Evolutionary conservation across 1,139 yeast genomes (phyloP).

Genomic region (Oligophagozyma castellii): DNA sequence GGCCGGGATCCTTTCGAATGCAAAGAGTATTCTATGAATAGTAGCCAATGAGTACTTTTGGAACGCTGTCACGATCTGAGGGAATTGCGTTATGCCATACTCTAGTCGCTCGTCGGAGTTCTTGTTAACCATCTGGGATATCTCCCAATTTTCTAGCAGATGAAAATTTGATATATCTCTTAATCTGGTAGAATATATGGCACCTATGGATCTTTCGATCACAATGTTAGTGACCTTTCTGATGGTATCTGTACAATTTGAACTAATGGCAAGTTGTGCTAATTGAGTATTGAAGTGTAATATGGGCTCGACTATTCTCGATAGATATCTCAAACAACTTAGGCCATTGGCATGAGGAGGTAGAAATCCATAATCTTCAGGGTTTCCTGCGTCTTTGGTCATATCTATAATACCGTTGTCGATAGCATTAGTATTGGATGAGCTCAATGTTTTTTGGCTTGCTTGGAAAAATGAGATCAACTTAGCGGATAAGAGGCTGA

Average conservation of each 20-base stretch:
- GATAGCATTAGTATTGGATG: slow-evolving; percentile 1
- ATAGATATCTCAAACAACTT: slow-evolving; percentile 37
- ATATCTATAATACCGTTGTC: slow-evolving; percentile 6
- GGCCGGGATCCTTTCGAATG: slow-evolving; percentile 27
- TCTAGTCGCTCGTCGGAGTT: slow-evolving; percentile 11
- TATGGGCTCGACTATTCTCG: slow-evolving; percentile 29
- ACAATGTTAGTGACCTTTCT: slow-evolving; percentile 27
- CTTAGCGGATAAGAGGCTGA: slow-evolving; percentile 25
- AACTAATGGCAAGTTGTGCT: slow-evolving; percentile 31
- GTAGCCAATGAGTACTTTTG: slow-evolving; percentile 29
- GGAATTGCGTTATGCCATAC: slow-evolving; percentile 36
- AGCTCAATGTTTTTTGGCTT: slow-evolving; percentile 20
- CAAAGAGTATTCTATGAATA: slow-evolving; percentile 23
- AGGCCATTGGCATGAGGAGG: slow-evolving; percentile 51
- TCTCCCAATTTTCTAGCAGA: slow-evolving; percentile 32
- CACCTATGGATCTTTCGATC: slow-evolving; percentile 32
- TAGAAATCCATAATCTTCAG: slow-evolving; percentile 36
- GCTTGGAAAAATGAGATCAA: slow-evolving; percentile 28
- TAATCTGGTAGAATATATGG: slow-evolving; percentile 36
- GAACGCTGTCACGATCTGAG: slow-evolving; percentile 31
- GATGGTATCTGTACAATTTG: slow-evolving; percentile 27
- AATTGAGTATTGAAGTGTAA: slow-evolving; percentile 31
- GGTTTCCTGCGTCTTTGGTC: slow-evolving; percentile 15
- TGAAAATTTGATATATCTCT: slow-evolving; percentile 34
- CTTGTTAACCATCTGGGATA: slow-evolving; percentile 13